These are phyloP conservation scores for Geotrichum aggregatum DNA, from an alignment of 1,139 yeast species.

Conservation along the genomic window DNA sequence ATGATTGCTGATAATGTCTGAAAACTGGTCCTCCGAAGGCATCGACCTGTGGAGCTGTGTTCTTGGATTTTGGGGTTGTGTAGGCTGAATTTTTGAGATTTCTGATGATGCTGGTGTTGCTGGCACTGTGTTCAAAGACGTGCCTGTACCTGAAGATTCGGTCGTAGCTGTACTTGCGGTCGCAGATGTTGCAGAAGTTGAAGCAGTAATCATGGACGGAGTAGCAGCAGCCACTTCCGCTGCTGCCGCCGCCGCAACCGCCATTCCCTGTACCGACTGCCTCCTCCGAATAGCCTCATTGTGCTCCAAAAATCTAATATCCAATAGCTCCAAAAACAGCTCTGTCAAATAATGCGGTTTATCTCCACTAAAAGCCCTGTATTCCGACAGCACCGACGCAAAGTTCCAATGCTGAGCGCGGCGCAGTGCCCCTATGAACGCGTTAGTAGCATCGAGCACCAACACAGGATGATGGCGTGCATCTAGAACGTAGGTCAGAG, in stretches of 20 bases:
- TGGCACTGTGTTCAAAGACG: too few relatives aligned
- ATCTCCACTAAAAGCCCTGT: conserved; percentile 68
- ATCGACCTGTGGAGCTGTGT: not conserved
- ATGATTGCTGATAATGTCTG: conserved; percentile 37
- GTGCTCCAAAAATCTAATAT: conserved; percentile 27
- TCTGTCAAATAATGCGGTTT: conserved; percentile 78
- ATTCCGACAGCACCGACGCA: conserved; percentile 78
- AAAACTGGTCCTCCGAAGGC: conserved; percentile 26
- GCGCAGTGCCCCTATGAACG: conserved; percentile 74
- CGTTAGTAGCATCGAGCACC: conserved; percentile 73
- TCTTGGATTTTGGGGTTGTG: too few relatives aligned
- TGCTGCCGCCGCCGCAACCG: conserved; percentile 18
- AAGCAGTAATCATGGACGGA: too few relatives aligned
- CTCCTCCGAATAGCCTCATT: conserved; percentile 19
- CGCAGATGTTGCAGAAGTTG: too few relatives aligned
- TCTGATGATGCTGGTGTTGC: too few relatives aligned
- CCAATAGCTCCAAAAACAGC: conserved; percentile 69
- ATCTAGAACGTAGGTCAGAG: conserved; percentile 51
- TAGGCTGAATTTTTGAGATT: too few relatives aligned
- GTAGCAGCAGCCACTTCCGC: conserved; percentile 9
- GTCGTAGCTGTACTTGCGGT: too few relatives aligned
- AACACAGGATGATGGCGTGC: conserved; percentile 62
- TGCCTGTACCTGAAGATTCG: too few relatives aligned
- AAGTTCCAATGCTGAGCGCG: conserved; percentile 86
- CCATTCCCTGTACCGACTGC: conserved; percentile 15